These are phyloP conservation scores for Trypanosoma rangeli DNA, from an alignment of 208 protist genomes.

Conservation along the genomic window DNA sequence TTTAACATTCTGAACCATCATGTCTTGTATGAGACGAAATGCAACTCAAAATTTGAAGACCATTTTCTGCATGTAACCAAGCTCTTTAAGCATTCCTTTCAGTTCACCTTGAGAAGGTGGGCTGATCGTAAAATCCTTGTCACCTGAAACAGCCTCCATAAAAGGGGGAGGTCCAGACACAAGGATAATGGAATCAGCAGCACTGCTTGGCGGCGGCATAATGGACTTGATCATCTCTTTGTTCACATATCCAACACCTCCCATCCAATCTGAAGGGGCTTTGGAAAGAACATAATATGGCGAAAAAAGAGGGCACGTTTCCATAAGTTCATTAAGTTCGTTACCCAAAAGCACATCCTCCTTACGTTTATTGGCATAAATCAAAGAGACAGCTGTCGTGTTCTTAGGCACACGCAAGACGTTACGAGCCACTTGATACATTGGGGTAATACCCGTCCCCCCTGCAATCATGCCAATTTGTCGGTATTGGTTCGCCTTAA, in stretches of 20 bases:
- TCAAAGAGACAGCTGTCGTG: conserved; percentile 82
- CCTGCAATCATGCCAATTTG: conserved; percentile 93
- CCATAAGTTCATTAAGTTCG: conserved; percentile 91
- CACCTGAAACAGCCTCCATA: conserved; percentile 85
- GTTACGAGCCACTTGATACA: conserved; percentile 91
- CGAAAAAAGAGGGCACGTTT: conserved; percentile 87
- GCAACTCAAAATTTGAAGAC: conserved; percentile 88
- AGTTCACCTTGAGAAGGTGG: conserved; percentile 85
- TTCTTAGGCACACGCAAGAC: conserved; percentile 79
- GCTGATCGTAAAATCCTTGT: conserved; percentile 82
- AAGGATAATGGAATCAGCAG: conserved; percentile 78
- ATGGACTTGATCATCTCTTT: conserved; percentile 90
- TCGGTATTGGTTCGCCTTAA: conserved; percentile 89
- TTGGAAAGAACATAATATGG: conserved; percentile 92
- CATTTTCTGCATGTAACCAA: conserved; percentile 87
- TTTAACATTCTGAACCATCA: neutral
- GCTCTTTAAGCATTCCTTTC: conserved; percentile 82
- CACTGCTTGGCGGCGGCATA: conserved; percentile 83
- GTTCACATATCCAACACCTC: conserved; percentile 85
- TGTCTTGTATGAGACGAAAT: conserved; percentile 3
- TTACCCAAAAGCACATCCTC: conserved; percentile 93
- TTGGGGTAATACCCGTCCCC: conserved; percentile 93
- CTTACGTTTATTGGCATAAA: conserved; percentile 91
- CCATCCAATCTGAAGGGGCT: conserved; percentile 89
- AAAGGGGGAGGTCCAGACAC: conserved; percentile 89